Evolutionary conservation across 2,329 filamentous ascomycete species (phyloP), one percentile per base, ranked within the genome.

Genomic region (Daldinia sp.): DNA sequence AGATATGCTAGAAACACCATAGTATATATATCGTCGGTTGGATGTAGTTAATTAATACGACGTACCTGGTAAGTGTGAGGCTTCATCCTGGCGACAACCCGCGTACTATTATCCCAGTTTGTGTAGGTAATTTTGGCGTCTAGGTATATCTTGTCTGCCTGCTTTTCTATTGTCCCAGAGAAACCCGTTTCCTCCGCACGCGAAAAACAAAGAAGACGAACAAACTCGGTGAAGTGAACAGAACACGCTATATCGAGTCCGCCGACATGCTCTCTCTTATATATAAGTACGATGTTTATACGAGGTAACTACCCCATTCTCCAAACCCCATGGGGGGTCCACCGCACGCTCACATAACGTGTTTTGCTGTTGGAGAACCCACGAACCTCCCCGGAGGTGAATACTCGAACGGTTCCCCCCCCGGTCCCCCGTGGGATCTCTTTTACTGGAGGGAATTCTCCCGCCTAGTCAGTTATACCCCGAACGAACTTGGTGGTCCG

Each of bases 11-110:
- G 12, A 13, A 13, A 4, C 6, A 23, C 15, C 10, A 15, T 15
- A 3, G 35, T 20, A 6, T 2, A 1, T 23, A 23, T 23, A 23
- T 23, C 7, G 39, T 7, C 10, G 20, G 18, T 30, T 30, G 10
- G 18, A 15, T 20, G 9, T 3, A 26, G 4, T 13, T 13, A 39
- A 13, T 10, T 13, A 54, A 28, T 28, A 56, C 20, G 20, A 67
- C 72, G 39, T 72, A 76, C 75, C 73, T 77, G 75, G 60, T 77
- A 77, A 53, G 70, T 75, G 62, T 76, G 74, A 72, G 75, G 75
- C 68, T 77, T 74, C 75, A 77, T 77, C 28, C 39, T 74, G 65
- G 13, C 37, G 9, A 12, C 20, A 46, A 30, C 20, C 28, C 18
- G 18, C 13, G 30, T 42, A 30, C 18, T n/a, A 20, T 15, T 26